Evolutionary conservation across 2,329 filamentous ascomycete genomes (phyloP).

Genomic region (Diaporthe nobilis): DNA sequence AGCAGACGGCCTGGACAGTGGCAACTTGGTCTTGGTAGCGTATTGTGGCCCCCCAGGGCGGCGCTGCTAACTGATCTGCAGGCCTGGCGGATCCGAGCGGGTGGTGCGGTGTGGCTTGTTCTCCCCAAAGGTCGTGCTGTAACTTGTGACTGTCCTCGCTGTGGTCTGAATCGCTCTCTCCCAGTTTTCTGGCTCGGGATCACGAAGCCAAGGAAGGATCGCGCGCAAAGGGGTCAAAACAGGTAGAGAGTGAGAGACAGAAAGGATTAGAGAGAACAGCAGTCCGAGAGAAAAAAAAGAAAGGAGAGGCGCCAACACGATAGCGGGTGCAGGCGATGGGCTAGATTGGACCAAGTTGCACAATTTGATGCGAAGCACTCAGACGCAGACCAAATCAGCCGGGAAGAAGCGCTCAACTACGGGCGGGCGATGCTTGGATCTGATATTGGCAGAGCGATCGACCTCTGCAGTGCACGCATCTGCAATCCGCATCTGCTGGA

Average conservation of each 20-base stretch:
- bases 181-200: not conserved
- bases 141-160: not conserved
- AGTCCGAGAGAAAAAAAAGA: not conserved
- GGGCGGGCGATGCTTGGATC: conserved; percentile 26
- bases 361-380: conserved; percentile 23
- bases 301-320: conserved; percentile 4
- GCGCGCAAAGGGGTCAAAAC: not conserved
- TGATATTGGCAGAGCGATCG: conserved; percentile 32
- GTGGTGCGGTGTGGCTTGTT: conserved; percentile 11
- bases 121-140: not conserved
- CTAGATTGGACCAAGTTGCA: conserved; percentile 27
- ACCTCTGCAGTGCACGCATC: conserved; percentile 4
- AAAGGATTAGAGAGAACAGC: not conserved
- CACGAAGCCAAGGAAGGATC: not conserved
- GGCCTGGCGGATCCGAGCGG: conserved; percentile 20
- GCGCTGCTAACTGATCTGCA: conserved; percentile 26
- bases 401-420: conserved; percentile 11
- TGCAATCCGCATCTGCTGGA: conserved; percentile 6
- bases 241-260: not conserved
- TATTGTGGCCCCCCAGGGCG: not conserved
- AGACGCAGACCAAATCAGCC: conserved; percentile 9
- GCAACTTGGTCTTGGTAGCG: not conserved
- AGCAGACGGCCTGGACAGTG: conserved; percentile 3
- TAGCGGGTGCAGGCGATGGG: not conserved
- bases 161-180: not conserved